Base-by-base conservation (phyloP, 73 alveolate species). In the Symbiodinium pilosum region DNA sequence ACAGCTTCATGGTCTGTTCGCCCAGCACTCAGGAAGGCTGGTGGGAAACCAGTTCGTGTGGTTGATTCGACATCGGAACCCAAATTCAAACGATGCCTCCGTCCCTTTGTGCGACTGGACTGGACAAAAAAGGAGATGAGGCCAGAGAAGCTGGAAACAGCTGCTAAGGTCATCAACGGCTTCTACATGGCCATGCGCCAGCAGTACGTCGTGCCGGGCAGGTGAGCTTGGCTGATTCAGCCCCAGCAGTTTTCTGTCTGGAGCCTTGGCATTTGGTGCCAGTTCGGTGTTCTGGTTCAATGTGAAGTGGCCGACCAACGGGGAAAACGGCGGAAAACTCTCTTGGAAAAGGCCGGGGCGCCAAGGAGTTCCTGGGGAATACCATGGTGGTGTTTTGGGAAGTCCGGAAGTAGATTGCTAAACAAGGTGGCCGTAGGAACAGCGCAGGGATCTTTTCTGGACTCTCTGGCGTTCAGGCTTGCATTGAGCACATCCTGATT, bases 161-260 rank as follows among this genome's bases (percentile, higher is more conserved):
- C 28, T 5, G 44, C n/a, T 26, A 34, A 91, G 97, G 88, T 91
- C n/a, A 91, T 91, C 88, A 91, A 91, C 51, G 97, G 97, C 77
- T 91, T 91, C 47, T 91, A 91, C 97, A 91, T 91, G 97, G 97
- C 97, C 40, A 91, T 91, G 97, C 56, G 97, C 40, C 77, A 24
- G 75, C 75, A 91, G 51, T 91, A 91, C 52, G 6, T 71, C 26
- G 2, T 14, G 7, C 77, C 75, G 9, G 81, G 54, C 81, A 91
- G 97, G 97, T 52, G 44, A 9, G 21, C 59, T 14, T 47, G 59
- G n/a, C n/a, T n/a, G n/a, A n/a, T n/a, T n/a, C 59, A 47, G 6
- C 59, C 14, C 59, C 59, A 14, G 59, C 59, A 47, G 21, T 14
- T 14, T 6, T 6, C 21, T 47, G 59, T 47, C 21, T 9, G 59